Percentiles rank a stretch among this genome's conserved stretches.
These are phyloP conservation scores for Citrus sp. DNA, from an alignment of 345 rosid genomes.

Conservation along the genomic window DNA sequence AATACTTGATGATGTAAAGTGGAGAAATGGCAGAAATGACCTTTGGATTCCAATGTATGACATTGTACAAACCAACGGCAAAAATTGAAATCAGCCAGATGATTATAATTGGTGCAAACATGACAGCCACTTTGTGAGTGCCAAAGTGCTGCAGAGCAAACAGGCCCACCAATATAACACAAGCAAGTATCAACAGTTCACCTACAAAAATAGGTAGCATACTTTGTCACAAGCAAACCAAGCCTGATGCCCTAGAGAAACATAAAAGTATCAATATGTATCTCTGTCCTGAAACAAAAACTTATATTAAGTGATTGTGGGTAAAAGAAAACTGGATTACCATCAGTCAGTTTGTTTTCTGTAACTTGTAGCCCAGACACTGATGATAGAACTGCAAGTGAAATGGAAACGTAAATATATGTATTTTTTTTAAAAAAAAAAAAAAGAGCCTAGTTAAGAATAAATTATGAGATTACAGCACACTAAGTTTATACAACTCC, in stretches of 20 bases:
- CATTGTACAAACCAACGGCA: slow-evolving; percentile 71
- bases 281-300: background rate
- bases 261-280: background rate
- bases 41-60: slow-evolving; percentile 71
- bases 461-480: background rate
- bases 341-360: slow-evolving; percentile 43
- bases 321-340: slow-evolving; percentile 33
- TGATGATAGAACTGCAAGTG: slow-evolving; percentile 75
- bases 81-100: slow-evolving; percentile 79
- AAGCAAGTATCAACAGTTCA: slow-evolving; percentile 60
- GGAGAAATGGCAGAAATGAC: slow-evolving; percentile 77
- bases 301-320: background rate
- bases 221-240: slow-evolving; percentile 12
- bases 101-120: slow-evolving; percentile 86
- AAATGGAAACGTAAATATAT: slow-evolving; percentile 9
- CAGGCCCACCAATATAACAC: slow-evolving; percentile 84
- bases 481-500: background rate
- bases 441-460: background rate
- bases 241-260: background rate
- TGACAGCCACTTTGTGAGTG: slow-evolving; percentile 80
- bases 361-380: slow-evolving; percentile 71
- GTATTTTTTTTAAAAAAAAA: background rate
- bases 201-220: slow-evolving; percentile 37
- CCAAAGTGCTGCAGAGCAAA: slow-evolving; percentile 96
- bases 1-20: slow-evolving; percentile 66